Base-by-base conservation (phyloP, 371 early-diverging fungal genomes). In the Mucor saturninus region DNA sequence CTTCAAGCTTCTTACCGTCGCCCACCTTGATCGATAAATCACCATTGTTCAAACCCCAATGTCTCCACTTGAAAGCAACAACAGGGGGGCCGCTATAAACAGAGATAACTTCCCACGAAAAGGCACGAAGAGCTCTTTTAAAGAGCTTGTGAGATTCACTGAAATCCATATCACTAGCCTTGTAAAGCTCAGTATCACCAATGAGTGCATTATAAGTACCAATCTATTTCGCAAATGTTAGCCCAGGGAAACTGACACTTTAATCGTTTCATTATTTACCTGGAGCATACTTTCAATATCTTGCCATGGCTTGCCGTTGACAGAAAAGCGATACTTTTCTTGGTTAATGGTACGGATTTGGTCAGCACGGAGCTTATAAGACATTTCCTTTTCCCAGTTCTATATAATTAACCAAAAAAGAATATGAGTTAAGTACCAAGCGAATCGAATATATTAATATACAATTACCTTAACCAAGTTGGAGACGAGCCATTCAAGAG, bases 331-430 rank as follows among this genome's bases (percentile, higher is more conserved):
- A 60, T 82, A 82, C 57, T 77, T 77, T 39, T 62, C 58, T 35
- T 49, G 65, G 50, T 76, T 64, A 55, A 82, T 82, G 37, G 82
- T 82, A 61, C 82, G 80, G 55, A 75, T 75, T 63, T 82, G 72
- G 43, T 75, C 82, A 39, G 74, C 74, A 35, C 68, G 68, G 30
- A 77, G 61, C 61, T 82, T 82, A 63, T 77, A 82, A 11, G 82
- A 82, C 62, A 77, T 76, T 61, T 82, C 82, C 67, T 82, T 82
- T 60, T 82, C 82, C 82, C 82, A 82, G 68, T 82, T 82, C 78
- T 78, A 72, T 26, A 48, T 21, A 21, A 21, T 21, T 21, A 21
- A 21, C 21, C 21, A 3, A 35, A 32, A 29, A 15, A 52, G 1
- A 14, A 10, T 1, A 46, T 46, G 21, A 21, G 21, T 21, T 21